phyloP scores from a whole-genome alignment of 768 basidiomycete genomes.

The Suillus fuscotomentosus region DNA sequence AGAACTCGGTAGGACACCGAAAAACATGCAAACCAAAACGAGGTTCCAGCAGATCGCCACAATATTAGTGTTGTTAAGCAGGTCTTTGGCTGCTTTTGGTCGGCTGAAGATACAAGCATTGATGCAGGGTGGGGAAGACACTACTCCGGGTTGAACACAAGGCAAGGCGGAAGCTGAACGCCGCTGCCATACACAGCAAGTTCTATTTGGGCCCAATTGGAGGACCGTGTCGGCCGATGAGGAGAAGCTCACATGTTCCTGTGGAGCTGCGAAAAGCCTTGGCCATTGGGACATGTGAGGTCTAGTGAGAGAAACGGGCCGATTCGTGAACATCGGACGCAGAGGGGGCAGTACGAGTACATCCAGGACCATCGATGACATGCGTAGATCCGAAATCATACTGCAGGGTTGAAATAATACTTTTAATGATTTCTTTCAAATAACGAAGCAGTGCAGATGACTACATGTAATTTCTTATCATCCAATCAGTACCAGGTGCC shows the following conservation, averaged over 20 bases:
- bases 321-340: background rate
- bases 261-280: background rate
- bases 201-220: background rate
- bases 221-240: background rate
- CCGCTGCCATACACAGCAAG: background rate
- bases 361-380: background rate
- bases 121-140: background rate
- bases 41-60: background rate
- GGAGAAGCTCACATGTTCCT: background rate
- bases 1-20: background rate
- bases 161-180: background rate
- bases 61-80: no score
- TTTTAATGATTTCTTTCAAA: background rate
- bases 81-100: no score
- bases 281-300: background rate
- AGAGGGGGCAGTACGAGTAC: background rate
- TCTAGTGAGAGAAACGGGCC: background rate
- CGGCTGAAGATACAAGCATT: no score
- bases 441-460: no score
- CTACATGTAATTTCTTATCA: conserved; percentile 21
- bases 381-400: background rate
- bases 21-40: background rate
- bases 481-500: conserved; percentile 24
- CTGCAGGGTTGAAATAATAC: background rate
- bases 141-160: background rate